Evolutionary conservation across 2,329 filamentous ascomycete genomes (phyloP).

Genomic region (Monosporascus sp.): DNA sequence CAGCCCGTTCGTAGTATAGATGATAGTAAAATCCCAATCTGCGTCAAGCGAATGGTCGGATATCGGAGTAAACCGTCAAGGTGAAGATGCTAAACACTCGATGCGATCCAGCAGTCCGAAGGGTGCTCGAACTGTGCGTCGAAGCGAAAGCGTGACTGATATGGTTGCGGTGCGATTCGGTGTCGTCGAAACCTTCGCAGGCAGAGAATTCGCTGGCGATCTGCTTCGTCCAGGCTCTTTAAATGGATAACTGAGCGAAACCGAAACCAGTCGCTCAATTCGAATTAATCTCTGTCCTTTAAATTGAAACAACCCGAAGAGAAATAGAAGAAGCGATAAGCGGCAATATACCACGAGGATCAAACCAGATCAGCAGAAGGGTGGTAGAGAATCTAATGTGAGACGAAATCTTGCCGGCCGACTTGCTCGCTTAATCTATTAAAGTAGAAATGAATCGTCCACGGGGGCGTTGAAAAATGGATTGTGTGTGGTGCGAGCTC

Average conservation of each 20-base stretch:
- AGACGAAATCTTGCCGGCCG: neutral
- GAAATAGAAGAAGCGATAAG: neutral
- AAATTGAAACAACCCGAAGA: neutral
- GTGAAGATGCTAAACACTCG: constrained; percentile 26
- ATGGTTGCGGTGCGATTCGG: constrained; percentile 5
- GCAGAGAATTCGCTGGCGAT: neutral
- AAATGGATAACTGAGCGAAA: no score
- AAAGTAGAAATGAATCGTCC: constrained; percentile 8
- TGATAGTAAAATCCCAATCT: constrained; percentile 30
- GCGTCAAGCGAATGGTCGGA: constrained; percentile 40
- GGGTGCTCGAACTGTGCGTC: constrained; percentile 19
- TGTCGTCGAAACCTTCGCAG: constrained; percentile 7
- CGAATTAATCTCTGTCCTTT: neutral
- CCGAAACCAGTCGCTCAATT: neutral
- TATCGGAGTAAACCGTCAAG: constrained; percentile 35
- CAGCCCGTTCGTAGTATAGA: constrained; percentile 34
- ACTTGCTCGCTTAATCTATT: neutral
- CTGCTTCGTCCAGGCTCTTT: neutral
- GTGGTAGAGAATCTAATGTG: neutral
- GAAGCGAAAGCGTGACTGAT: constrained; percentile 4
- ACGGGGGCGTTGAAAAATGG: no score
- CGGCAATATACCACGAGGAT: neutral
- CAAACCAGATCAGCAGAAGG: neutral
- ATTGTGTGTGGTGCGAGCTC: no score
- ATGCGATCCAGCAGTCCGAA: constrained; percentile 13